Conservation (phyloP, 169 alveolate species). For the Theileria annulata region DNA sequence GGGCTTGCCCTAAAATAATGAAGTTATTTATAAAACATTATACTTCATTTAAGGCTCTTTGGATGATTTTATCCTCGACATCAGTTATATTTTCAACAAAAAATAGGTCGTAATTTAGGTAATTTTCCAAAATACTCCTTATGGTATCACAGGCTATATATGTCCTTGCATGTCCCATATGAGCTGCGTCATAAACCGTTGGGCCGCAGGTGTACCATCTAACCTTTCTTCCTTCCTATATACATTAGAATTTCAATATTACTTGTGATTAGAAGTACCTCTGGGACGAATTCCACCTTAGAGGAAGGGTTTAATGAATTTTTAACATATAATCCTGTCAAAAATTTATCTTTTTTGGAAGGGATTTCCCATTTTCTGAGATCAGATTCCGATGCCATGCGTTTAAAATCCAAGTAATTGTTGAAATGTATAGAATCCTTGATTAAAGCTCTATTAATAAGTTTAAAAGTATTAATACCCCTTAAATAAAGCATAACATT, state of each 20-base stretch:
- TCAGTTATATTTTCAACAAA: constrained; percentile 97
- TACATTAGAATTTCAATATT: not conserved
- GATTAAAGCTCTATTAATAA: constrained; percentile 1
- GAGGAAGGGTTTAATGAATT: constrained; percentile 70
- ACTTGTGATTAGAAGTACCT: constrained; percentile 39
- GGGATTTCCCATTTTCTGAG: constrained; percentile 74
- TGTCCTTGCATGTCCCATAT: constrained; percentile 99
- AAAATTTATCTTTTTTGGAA: constrained; percentile 64
- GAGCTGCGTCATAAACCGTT: constrained; percentile 97
- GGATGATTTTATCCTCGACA: constrained; percentile 97
- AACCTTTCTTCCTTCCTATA: constrained; percentile 80
- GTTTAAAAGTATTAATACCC: not conserved
- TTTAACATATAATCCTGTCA: constrained; percentile 66
- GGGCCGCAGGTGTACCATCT: constrained; percentile 94
- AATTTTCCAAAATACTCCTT: constrained; percentile 90
- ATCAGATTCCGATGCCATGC: constrained; percentile 28
- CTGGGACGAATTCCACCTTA: constrained; percentile 80
- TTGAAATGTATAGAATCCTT: not conserved
- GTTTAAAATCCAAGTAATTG: not conserved
- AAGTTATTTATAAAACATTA: not conserved
- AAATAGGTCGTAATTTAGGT: constrained; percentile 93
- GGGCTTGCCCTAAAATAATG: constrained; percentile 52
- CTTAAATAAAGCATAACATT: constrained; percentile 22
- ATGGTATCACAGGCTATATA: constrained; percentile 94
- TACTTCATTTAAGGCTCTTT: constrained; percentile 71